Conservation (phyloP, 2,329 filamentous ascomycete genomes). For the Pseudocercospora eumusae region DNA sequence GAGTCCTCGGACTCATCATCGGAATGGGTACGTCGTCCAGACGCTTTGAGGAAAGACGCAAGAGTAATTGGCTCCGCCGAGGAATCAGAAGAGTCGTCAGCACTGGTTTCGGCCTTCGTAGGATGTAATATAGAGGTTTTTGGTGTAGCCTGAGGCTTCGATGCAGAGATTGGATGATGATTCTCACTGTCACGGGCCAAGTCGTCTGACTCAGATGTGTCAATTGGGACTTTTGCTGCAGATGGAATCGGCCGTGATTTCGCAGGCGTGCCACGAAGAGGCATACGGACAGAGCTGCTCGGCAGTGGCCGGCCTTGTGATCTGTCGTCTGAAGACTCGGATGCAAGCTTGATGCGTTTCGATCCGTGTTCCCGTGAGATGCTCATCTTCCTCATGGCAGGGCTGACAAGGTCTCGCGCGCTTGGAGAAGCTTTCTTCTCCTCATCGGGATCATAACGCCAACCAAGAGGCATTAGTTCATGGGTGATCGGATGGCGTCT, state of each 20-base stretch:
- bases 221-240: neutral
- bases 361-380: slow-evolving; percentile 25
- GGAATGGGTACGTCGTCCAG: slow-evolving; percentile 8
- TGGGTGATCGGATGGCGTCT: slow-evolving; percentile 36
- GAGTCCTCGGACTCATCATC: slow-evolving; percentile 17
- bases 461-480: slow-evolving; percentile 39
- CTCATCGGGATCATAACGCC: slow-evolving; percentile 30
- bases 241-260: neutral
- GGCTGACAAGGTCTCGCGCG: slow-evolving; percentile 18
- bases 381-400: slow-evolving; percentile 20
- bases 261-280: neutral
- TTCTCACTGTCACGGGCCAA: neutral
- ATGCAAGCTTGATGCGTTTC: slow-evolving; percentile 27
- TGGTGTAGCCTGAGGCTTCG: slow-evolving; percentile 1
- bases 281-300: neutral
- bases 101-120: neutral
- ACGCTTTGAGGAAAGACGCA: slow-evolving; percentile 22
- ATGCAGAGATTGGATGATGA: neutral
- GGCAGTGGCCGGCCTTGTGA: neutral
- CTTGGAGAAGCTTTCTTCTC: slow-evolving; percentile 1
- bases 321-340: slow-evolving; percentile 24
- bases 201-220: slow-evolving; percentile 17
- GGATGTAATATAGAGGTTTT: slow-evolving; percentile 22
- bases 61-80: slow-evolving; percentile 23
- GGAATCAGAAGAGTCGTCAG: slow-evolving; percentile 15